Conservation (phyloP, 164 flowering plant genomes). For the Annona squamosa region DNA sequence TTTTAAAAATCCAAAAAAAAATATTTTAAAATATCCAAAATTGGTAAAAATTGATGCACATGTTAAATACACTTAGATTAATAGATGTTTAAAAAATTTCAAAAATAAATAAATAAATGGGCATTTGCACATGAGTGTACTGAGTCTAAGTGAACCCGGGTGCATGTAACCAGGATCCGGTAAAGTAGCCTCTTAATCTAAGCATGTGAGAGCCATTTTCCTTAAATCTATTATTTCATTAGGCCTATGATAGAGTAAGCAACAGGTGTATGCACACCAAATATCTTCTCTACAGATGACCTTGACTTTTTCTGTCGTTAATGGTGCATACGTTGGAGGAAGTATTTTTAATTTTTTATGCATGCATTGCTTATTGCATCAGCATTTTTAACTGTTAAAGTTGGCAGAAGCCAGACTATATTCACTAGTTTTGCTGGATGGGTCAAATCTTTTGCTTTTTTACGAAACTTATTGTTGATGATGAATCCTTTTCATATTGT, state of each 20-base stretch:
- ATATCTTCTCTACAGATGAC: neutral
- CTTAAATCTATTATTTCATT: neutral
- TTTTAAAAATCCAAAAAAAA: too few relatives aligned
- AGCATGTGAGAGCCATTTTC: neutral
- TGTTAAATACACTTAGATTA: too few relatives aligned
- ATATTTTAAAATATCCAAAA: too few relatives aligned
- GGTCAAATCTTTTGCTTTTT: neutral
- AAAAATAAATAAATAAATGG: too few relatives aligned
- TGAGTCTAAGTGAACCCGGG: too few relatives aligned
- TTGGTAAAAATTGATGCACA: too few relatives aligned
- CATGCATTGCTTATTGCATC: neutral
- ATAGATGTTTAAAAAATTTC: too few relatives aligned
- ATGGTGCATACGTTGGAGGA: neutral
- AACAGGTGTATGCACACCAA: neutral
- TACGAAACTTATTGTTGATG: neutral
- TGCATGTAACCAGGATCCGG: too few relatives aligned
- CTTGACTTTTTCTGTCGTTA: neutral
- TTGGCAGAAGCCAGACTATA: neutral
- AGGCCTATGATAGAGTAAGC: conserved; percentile 15
- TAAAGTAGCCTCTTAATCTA: too few relatives aligned
- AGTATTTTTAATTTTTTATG: too few relatives aligned
- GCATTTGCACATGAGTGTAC: too few relatives aligned
- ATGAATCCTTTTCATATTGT: neutral
- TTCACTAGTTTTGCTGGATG: neutral
- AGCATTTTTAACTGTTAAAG: neutral